Base-by-base conservation (phyloP, 306 rosid species). In the Sicyos baderoa region DNA sequence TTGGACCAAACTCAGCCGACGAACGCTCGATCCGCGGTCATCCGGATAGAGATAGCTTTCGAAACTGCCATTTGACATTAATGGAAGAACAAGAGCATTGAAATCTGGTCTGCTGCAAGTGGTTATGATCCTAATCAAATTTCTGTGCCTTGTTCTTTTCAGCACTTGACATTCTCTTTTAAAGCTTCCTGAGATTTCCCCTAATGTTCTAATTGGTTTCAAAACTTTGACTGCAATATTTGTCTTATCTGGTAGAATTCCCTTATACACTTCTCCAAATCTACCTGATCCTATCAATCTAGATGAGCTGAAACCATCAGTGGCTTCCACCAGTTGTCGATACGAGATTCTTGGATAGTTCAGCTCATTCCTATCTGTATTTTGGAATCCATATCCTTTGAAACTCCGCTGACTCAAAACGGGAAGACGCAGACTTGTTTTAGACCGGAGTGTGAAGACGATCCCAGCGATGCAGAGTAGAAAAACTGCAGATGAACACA, bases 11-110 rank as follows among this genome's bases (percentile, higher is more conserved):
- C 84, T 70, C 69, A 83, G 73, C 40, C 72, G 37, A 61, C 9
- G 77, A 37, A 66, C 76, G 55, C 69, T 79, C 58, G 74, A 68
- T 49, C 80, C 88, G 9, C 74, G 72, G 68, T 80, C 78, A 4
- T 64, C 44, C 62, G 86, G 88, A 75, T 93, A 89, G 10, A 89
- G 80, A 70, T 86, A 86, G 74, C 73, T 88, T 80, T 93, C 98
- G 37, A 93, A 82, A 82, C 96, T 93, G 47, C 97, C 96, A 64
- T 93, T 89, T 17, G 87, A 70, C 98, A 93, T 88, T 58, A 93
- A 59, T 45, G 98, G 98, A 75, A 93, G 91, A 80, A 93, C 94
- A 68, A 89, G 81, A 62, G 98, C 98, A 81, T 88, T 93, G 66
- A 93, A 88, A 56, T 84, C 86, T 44, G 89, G 87, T 77, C 82